These are phyloP conservation scores for Sugiyamaella japonica DNA, from an alignment of 1,139 yeast genomes.

Conservation along the genomic window DNA sequence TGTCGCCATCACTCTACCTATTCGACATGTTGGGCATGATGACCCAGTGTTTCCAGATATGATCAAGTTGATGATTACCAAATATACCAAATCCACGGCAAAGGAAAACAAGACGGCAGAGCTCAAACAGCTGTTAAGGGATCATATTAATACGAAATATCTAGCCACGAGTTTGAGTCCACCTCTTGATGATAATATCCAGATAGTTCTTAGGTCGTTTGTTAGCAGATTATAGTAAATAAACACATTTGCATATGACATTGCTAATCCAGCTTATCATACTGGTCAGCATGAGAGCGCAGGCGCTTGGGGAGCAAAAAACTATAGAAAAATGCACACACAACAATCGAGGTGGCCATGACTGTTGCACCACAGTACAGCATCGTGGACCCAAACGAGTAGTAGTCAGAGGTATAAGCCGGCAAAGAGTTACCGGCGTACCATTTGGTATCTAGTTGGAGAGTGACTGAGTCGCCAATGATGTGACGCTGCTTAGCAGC, in stretches of 20 bases:
- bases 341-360: constrained; percentile 27
- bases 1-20: constrained; percentile 64
- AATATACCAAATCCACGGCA: constrained; percentile 48
- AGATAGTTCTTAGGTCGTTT: constrained; percentile 20
- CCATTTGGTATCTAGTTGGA: constrained; percentile 65
- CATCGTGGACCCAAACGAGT: constrained; percentile 14
- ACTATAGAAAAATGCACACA: constrained; percentile 27
- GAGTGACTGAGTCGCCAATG: constrained; percentile 63
- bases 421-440: constrained; percentile 27
- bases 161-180: constrained; percentile 25
- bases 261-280: constrained; percentile 25
- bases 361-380: constrained; percentile 25
- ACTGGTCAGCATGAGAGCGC: constrained; percentile 24
- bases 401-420: constrained; percentile 13
- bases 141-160: constrained; percentile 36
- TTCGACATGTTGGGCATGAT: constrained; percentile 51
- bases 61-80: constrained; percentile 70
- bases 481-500: constrained; percentile 60
- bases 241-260: constrained; percentile 1
- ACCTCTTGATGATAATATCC: constrained; percentile 33
- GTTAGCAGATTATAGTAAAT: constrained; percentile 10
- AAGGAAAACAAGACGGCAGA: constrained; percentile 40
- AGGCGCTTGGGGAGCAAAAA: constrained; percentile 30
- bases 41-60: constrained; percentile 54
- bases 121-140: constrained; percentile 50